Evolutionary conservation across 352 stramenopile genomes (phyloP), one percentile per base, ranked within the genome.

Genomic region (Blastocystis sp.): DNA sequence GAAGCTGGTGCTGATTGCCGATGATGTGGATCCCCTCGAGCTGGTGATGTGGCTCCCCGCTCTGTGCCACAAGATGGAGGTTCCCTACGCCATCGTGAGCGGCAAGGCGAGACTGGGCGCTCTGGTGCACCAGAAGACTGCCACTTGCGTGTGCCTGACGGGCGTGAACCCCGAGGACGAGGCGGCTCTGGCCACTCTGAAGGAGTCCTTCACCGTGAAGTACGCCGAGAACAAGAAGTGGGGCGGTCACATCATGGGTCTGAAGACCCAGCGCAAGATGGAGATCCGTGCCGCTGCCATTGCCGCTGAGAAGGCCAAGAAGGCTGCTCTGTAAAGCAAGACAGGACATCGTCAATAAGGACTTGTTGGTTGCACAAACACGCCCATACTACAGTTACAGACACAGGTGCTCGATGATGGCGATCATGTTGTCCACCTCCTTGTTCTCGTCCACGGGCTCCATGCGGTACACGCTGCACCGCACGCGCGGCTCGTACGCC

Each of bases 201-300:
- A 93, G 74, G 89, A 95, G 70, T 92, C 94, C 62, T 98, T 97
- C 91, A 95, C 93, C 88, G 91, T 95, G 88, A 96, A 98, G 92
- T 99, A 97, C 94, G 98, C 98, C 92, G 94, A 98, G 88, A 96
- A 97, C 90, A 91, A 95, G 90, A 98, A 99, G 92, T 99, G 96
- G 96, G 96, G 96, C 90, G 97, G 96, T 90, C 96, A 96, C 91
- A 98, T 98, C 91, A 98, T 99, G 96, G 97, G 97, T 91, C 93
- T 99, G 86, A 99, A 99, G 95, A 99, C 97, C 80, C 96, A 99
- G 92, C 96, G 96, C 91, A 98, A 98, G 93, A 93, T 99, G 71
- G 95, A 98, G 89, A 96, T 98, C 91, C 94, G 96, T 87, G 95
- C 95, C 89, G 98, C 98, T 93, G 95, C 94, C 86, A 90, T 99